phyloP scores from a whole-genome alignment of 495 filamentous ascomycete species.

The Penicillium coprophilum region DNA sequence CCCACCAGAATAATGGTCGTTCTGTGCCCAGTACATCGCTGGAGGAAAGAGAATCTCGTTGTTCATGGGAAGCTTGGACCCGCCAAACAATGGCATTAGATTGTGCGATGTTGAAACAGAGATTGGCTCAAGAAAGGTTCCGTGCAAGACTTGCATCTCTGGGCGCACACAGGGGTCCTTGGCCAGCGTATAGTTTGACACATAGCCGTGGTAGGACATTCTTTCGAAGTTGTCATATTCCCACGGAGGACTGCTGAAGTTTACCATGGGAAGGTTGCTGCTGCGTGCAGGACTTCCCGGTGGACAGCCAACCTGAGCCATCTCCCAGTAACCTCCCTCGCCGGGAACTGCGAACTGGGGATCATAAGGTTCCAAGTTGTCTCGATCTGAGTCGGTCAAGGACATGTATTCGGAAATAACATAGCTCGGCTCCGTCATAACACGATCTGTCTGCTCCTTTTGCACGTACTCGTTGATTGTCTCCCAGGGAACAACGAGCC shows the following conservation, averaged over 20 bases:
- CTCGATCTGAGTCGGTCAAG: conserved; percentile 8
- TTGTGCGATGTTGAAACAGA: conserved; percentile 51
- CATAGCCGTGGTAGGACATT: conserved; percentile 48
- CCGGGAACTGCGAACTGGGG: conserved; percentile 1
- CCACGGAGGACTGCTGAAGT: conserved; percentile 38
- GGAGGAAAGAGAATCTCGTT: conserved; percentile 74
- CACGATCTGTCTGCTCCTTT: conserved; percentile 39
- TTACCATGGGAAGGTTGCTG: conserved; percentile 30
- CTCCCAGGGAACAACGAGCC: conserved; percentile 68
- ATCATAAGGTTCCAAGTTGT: conserved; percentile 8
- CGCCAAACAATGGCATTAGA: conserved; percentile 66
- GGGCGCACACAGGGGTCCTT: conserved; percentile 61
- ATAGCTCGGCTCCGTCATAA: background rate
- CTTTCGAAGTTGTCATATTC: conserved; percentile 36
- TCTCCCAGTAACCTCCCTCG: conserved; percentile 48
- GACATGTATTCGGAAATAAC: conserved; percentile 36
- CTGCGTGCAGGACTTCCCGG: conserved; percentile 52
- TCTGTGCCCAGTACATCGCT: conserved; percentile 65
- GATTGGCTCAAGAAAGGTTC: conserved; percentile 62
- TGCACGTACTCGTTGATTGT: conserved; percentile 53
- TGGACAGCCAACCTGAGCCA: conserved; percentile 55
- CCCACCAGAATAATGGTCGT: conserved; percentile 58
- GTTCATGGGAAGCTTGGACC: conserved; percentile 66
- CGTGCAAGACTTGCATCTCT: conserved; percentile 57
- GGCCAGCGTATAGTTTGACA: conserved; percentile 58